A percentile compares a stretch with the other conserved stretches of the same genome.
Conservation (phyloP, 2,329 filamentous ascomycete genomes). For the Penicillium sp. region DNA sequence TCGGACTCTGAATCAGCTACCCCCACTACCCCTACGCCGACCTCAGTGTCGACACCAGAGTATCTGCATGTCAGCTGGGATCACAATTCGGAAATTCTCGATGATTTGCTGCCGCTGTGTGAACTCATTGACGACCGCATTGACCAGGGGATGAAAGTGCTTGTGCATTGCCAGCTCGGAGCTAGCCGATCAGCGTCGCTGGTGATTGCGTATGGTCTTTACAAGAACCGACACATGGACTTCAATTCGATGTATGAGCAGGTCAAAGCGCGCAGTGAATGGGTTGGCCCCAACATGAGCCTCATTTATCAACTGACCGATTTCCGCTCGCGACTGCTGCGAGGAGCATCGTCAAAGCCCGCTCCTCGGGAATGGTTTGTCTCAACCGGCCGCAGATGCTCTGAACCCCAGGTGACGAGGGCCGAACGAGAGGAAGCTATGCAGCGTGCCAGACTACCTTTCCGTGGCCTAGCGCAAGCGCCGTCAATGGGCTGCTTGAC, state of each 20-base stretch:
- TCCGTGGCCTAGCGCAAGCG: slow-evolving; percentile 28
- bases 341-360: slow-evolving; percentile 35
- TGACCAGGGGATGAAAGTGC: slow-evolving; percentile 61
- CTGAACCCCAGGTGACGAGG: slow-evolving; percentile 34
- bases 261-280: slow-evolving; percentile 67
- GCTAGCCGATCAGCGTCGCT: slow-evolving; percentile 69
- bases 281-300: slow-evolving; percentile 72
- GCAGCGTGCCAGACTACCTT: slow-evolving; percentile 18
- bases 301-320: slow-evolving; percentile 71
- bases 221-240: slow-evolving; percentile 64
- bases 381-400: slow-evolving; percentile 30
- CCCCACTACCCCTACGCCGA: slow-evolving; percentile 34
- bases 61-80: slow-evolving; percentile 70
- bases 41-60: slow-evolving; percentile 54
- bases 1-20: slow-evolving; percentile 34
- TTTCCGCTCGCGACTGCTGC: slow-evolving; percentile 54
- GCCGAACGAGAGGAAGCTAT: slow-evolving; percentile 23
- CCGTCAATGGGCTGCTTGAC: slow-evolving; percentile 30
- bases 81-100: slow-evolving; percentile 69
- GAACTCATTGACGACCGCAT: slow-evolving; percentile 65
- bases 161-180: slow-evolving; percentile 68
- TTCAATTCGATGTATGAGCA: slow-evolving; percentile 69
- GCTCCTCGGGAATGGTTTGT: slow-evolving; percentile 43
- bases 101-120: slow-evolving; percentile 63
- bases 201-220: slow-evolving; percentile 68